A percentile compares a stretch with the other conserved stretches of the same genome.
phyloP scores from a whole-genome alignment of 495 filamentous ascomycete genomes.

The Aspergillus taichungensis region DNA sequence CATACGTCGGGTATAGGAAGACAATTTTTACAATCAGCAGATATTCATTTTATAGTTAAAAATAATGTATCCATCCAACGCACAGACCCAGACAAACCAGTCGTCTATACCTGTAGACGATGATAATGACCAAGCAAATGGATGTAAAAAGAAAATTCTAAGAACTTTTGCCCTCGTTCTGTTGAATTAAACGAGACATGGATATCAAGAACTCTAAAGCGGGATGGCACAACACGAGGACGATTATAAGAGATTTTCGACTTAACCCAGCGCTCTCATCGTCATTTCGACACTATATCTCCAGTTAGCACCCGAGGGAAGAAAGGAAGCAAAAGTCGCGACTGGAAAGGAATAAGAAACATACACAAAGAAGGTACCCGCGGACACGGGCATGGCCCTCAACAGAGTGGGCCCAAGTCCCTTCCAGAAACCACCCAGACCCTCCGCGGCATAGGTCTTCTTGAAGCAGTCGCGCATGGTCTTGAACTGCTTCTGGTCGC shows the following conservation, averaged over 20 bases:
- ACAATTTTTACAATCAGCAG: too few relatives aligned
- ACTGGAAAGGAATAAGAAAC: conserved; percentile 13
- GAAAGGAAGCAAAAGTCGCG: not conserved
- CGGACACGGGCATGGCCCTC: conserved; percentile 95
- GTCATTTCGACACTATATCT: conserved; percentile 32
- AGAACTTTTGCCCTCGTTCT: conserved; percentile 19
- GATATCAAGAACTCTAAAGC: conserved; percentile 23
- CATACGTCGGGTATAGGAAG: too few relatives aligned
- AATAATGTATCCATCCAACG: conserved; percentile 20
- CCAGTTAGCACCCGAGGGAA: conserved; percentile 5
- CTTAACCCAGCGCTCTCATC: conserved; percentile 39
- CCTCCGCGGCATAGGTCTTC: conserved; percentile 72
- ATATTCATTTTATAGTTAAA: not conserved
- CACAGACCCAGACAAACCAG: conserved; percentile 8
- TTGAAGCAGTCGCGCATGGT: conserved; percentile 84
- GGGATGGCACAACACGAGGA: conserved; percentile 10
- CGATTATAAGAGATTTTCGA: not conserved
- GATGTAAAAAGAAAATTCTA: not conserved
- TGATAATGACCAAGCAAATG: conserved; percentile 24
- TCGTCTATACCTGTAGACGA: too few relatives aligned
- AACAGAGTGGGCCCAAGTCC: conserved; percentile 87
- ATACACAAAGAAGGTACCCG: conserved; percentile 85
- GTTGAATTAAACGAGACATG: conserved; percentile 18
- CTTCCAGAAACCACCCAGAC: conserved; percentile 86
- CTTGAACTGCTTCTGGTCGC: conserved; percentile 57